These are phyloP conservation scores for Sugiyamaella grinbergsii DNA, from an alignment of 1,139 yeast species.

Conservation along the genomic window DNA sequence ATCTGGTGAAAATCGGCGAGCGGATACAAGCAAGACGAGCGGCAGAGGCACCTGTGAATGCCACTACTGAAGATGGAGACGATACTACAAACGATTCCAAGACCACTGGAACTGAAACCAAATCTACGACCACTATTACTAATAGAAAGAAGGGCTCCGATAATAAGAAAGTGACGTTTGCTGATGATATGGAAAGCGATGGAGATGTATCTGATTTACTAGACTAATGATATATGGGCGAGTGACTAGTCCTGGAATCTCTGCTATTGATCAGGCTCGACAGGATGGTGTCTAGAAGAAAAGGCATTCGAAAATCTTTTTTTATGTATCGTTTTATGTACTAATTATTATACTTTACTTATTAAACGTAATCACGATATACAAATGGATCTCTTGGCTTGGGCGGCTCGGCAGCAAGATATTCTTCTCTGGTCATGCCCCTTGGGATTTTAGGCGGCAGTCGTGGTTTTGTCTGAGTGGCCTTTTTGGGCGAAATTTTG, in stretches of 20 bases:
- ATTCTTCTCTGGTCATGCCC: constrained; percentile 38
- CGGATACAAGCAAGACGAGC: constrained; percentile 54
- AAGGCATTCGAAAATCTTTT: too few species aligned
- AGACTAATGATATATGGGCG: constrained; percentile 47
- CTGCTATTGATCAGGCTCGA: too few species aligned
- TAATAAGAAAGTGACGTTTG: constrained; percentile 22
- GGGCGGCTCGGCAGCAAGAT: constrained; percentile 30
- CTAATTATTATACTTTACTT: neutral
- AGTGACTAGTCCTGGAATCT: too few species aligned
- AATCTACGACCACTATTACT: neutral
- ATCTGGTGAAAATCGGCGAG: constrained; percentile 31
- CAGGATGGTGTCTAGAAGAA: too few species aligned
- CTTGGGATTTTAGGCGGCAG: constrained; percentile 40
- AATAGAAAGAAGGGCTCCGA: constrained; percentile 19
- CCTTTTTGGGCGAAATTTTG: constrained; percentile 23
- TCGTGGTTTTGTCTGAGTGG: constrained; percentile 27
- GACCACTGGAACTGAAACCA: constrained; percentile 26
- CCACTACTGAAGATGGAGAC: constrained; percentile 44
- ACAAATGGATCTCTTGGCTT: constrained; percentile 28
- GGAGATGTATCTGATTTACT: constrained; percentile 74
- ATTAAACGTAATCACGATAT: constrained; percentile 24
- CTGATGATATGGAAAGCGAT: constrained; percentile 62
- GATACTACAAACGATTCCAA: constrained; percentile 14
- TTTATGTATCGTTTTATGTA: constrained; percentile 6
- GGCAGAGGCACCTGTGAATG: too few species aligned